These are phyloP conservation scores for Candolleomyces aberdarensis DNA, from an alignment of 768 basidiomycete species.

Conservation along the genomic window DNA sequence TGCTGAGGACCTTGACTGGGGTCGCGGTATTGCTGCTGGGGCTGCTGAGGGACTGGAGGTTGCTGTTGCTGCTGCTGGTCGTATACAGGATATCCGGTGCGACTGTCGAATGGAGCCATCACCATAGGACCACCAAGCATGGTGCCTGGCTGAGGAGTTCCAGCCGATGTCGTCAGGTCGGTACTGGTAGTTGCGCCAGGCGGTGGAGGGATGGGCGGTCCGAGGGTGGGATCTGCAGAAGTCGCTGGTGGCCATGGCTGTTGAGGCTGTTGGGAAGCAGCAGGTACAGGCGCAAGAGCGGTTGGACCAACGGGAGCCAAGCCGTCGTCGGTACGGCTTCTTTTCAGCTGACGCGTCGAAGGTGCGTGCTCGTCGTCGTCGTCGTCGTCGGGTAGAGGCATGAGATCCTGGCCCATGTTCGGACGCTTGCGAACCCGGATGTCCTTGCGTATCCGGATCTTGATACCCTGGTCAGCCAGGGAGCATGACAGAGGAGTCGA, in stretches of 20 bases:
- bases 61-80: constrained; percentile 31
- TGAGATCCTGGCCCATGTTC: constrained; percentile 35
- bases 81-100: constrained; percentile 24
- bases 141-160: constrained; percentile 7
- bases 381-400: constrained; percentile 26
- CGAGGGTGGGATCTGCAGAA: constrained; percentile 29
- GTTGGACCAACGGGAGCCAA: constrained; percentile 18
- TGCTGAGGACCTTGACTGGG: constrained; percentile 14
- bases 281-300: constrained; percentile 21
- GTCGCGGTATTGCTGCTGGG: constrained; percentile 14
- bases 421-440: constrained; percentile 79
- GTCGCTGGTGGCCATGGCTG: constrained; percentile 14
- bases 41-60: constrained; percentile 11
- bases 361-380: constrained; percentile 19
- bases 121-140: constrained; percentile 17
- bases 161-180: constrained; percentile 11
- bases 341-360: constrained; percentile 31
- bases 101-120: constrained; percentile 22
- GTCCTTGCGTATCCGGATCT: constrained; percentile 91
- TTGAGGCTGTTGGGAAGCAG: constrained; percentile 18
- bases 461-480: constrained; percentile 93
- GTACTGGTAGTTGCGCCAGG: constrained; percentile 19
- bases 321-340: constrained; percentile 33
- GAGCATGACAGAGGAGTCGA: constrained; percentile 87
- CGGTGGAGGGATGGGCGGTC: constrained; percentile 33